These are phyloP conservation scores for Magnolia sinica DNA, from an alignment of 164 flowering plant species.

Conservation along the genomic window DNA sequence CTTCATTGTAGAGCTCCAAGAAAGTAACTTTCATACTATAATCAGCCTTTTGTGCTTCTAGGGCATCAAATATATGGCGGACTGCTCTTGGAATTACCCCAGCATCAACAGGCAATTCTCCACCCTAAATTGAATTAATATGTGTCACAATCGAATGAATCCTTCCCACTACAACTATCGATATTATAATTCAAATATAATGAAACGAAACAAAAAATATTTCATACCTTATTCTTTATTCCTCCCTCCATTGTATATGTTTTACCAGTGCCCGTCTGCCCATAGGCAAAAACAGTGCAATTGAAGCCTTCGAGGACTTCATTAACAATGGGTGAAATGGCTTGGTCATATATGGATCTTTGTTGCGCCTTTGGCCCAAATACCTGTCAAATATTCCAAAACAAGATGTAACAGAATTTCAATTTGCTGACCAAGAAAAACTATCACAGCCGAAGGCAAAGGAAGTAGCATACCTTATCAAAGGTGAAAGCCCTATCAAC, in stretches of 20 bases:
- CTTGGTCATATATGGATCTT: constrained; percentile 75
- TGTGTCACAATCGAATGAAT: constrained; percentile 3
- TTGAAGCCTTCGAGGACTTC: constrained; percentile 86
- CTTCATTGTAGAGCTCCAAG: constrained; percentile 38
- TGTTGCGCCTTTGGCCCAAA: constrained; percentile 88
- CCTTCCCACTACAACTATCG: background rate
- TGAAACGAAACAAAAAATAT: background rate
- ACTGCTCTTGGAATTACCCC: constrained; percentile 38
- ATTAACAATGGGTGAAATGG: constrained; percentile 67
- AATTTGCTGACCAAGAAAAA: background rate
- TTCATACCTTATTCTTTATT: constrained; percentile 56
- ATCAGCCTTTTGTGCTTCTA: constrained; percentile 33
- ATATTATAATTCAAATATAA: background rate
- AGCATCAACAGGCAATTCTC: constrained; percentile 31
- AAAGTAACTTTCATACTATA: constrained; percentile 37
- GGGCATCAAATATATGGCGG: constrained; percentile 28
- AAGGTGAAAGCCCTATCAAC: constrained; percentile 69
- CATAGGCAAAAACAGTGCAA: constrained; percentile 86
- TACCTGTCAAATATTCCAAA: constrained; percentile 38
- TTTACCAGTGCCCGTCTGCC: constrained; percentile 90
- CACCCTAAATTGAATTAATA: constrained; percentile 17
- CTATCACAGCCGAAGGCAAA: background rate
- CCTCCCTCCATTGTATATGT: constrained; percentile 98
- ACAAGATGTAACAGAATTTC: background rate
- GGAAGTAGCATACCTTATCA: constrained; percentile 54